phyloP scores from a whole-genome alignment of 208 protist genomes.

The Leptomonas pyrrhocoris region DNA sequence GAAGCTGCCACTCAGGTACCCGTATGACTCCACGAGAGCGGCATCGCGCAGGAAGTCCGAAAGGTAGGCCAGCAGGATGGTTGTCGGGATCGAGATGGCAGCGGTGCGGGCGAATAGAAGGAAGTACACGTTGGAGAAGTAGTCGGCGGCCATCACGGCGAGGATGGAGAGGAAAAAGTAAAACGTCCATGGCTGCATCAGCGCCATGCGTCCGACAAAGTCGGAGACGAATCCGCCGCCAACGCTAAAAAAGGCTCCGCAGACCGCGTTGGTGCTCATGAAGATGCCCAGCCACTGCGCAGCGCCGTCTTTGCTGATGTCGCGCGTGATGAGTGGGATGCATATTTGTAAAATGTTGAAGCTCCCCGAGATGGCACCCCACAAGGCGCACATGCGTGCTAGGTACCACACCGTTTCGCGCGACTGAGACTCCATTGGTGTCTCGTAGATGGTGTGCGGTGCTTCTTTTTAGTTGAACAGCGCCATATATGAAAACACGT shows the following conservation, averaged over 20 bases:
- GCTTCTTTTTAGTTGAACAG: too few species aligned
- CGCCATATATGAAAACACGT: too few species aligned
- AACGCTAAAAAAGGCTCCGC: slow-evolving; percentile 43
- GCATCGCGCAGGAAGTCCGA: slow-evolving; percentile 45
- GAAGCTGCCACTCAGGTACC: slow-evolving; percentile 43
- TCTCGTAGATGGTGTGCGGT: too few species aligned
- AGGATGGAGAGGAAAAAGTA: slow-evolving; percentile 39
- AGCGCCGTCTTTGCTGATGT: slow-evolving; percentile 33
- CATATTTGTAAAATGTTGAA: slow-evolving; percentile 23
- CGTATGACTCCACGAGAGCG: slow-evolving; percentile 40
- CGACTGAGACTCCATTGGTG: not conserved
- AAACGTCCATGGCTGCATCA: slow-evolving; percentile 41
- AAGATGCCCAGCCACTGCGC: slow-evolving; percentile 50
- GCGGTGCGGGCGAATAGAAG: slow-evolving; percentile 37
- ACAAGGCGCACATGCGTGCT: slow-evolving; percentile 11
- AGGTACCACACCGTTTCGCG: slow-evolving; percentile 21
- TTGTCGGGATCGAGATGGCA: slow-evolving; percentile 44
- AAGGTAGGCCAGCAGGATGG: slow-evolving; percentile 44
- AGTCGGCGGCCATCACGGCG: slow-evolving; percentile 31
- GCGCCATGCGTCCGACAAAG: slow-evolving; percentile 33
- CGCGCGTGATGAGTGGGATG: slow-evolving; percentile 44
- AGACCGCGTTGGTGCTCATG: slow-evolving; percentile 44
- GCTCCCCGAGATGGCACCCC: slow-evolving; percentile 14
- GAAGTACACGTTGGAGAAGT: slow-evolving; percentile 19
- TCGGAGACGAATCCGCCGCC: slow-evolving; percentile 43